A percentile compares a stretch with the other conserved stretches of the same genome.
Conservation (phyloP, 2,329 filamentous ascomycete species). For the Colletotrichum sp. region DNA sequence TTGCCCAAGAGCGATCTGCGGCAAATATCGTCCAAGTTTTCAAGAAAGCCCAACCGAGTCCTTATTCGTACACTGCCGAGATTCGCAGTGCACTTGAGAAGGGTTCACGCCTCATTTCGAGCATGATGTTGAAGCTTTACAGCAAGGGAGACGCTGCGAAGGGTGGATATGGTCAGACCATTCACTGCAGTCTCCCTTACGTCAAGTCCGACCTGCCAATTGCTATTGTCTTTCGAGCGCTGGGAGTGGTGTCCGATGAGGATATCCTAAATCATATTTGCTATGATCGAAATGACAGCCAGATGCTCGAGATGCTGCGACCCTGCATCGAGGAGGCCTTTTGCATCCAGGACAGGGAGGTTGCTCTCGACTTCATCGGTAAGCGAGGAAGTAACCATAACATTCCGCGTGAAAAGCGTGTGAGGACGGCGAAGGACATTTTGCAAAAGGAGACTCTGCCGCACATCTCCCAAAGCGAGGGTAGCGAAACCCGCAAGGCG, state of each 20-base stretch:
- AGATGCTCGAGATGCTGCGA: slow-evolving; percentile 97
- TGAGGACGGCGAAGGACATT: slow-evolving; percentile 90
- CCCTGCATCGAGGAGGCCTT: slow-evolving; percentile 98
- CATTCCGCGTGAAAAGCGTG: slow-evolving; percentile 74
- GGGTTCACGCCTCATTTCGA: slow-evolving; percentile 92
- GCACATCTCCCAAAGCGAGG: slow-evolving; percentile 94
- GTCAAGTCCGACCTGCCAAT: slow-evolving; percentile 94
- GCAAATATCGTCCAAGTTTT: slow-evolving; percentile 99
- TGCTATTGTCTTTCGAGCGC: slow-evolving; percentile 91
- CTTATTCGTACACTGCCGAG: slow-evolving; percentile 91
- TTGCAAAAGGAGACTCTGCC: slow-evolving; percentile 96
- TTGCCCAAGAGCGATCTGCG: slow-evolving; percentile 95
- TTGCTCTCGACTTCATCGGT: slow-evolving; percentile 93
- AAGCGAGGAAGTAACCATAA: slow-evolving; percentile 81
- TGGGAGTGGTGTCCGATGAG: slow-evolving; percentile 95
- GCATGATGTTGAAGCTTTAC: slow-evolving; percentile 87
- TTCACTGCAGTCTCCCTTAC: slow-evolving; percentile 90
- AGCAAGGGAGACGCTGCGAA: slow-evolving; percentile 82
- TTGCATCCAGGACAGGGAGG: slow-evolving; percentile 92
- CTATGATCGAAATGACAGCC: slow-evolving; percentile 91
- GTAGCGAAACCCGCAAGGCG: slow-evolving; percentile 93
- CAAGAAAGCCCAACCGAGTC: slow-evolving; percentile 93
- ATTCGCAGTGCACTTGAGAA: slow-evolving; percentile 97
- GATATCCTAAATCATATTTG: slow-evolving; percentile 98
- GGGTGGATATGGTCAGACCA: slow-evolving; percentile 83